These are phyloP conservation scores for Canavalia gladiata DNA, from an alignment of 306 rosid genomes.

Conservation along the genomic window DNA sequence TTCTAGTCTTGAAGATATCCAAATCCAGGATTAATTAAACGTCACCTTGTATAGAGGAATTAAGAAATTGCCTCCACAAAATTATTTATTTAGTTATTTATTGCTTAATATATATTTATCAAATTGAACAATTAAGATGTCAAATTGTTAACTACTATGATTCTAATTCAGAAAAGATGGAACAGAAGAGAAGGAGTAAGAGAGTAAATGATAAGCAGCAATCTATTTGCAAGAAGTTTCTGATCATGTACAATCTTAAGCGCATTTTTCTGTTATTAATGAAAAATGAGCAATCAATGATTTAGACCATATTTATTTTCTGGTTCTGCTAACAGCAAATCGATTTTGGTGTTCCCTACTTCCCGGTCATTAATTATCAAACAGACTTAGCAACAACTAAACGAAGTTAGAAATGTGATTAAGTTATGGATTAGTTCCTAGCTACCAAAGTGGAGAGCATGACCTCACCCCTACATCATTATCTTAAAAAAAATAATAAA, in stretches of 20 bases:
- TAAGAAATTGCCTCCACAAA: too few species aligned
- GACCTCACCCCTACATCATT: conserved; percentile 65
- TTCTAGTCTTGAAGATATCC: too few species aligned
- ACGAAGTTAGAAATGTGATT: neutral
- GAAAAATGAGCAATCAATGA: neutral
- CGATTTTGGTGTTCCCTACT: too few species aligned
- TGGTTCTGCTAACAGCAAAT: too few species aligned
- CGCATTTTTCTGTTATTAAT: neutral
- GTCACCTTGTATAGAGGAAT: too few species aligned
- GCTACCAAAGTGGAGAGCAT: conserved; percentile 55
- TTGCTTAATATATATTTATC: too few species aligned
- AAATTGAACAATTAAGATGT: neutral
- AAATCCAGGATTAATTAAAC: too few species aligned
- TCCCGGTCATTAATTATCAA: too few species aligned
- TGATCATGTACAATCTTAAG: neutral
- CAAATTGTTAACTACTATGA: neutral
- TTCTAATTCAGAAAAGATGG: conserved; percentile 2
- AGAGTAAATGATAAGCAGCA: neutral
- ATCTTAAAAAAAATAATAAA: neutral
- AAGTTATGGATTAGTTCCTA: conserved; percentile 35
- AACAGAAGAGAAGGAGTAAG: neutral
- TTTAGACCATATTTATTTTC: neutral
- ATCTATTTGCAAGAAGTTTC: neutral
- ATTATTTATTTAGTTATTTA: too few species aligned
- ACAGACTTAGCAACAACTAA: too few species aligned